Evolutionary conservation across 768 basidiomycete genomes (phyloP), one percentile per base, ranked within the genome.

Genomic region (Porpolomopsis calyptriformis): DNA sequence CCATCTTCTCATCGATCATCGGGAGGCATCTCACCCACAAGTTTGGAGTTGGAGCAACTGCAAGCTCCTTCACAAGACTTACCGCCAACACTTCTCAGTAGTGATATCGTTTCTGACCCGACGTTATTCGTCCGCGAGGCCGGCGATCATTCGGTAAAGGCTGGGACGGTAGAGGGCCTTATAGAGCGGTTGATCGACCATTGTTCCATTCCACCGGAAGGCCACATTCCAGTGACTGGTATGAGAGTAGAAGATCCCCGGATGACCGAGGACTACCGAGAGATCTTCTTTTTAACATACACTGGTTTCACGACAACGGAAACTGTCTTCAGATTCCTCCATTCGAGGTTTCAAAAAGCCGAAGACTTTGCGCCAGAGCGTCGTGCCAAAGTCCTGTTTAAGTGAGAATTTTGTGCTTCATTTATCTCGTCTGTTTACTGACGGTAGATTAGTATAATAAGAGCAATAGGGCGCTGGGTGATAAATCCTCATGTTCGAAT

Each of bases 121-220:
- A 49, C 52, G 19, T 38, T 51, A 6, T 57, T 64, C 27, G 55
- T 67, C 33, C 51, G 65, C 43, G 36, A 60, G 12, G 52, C 49
- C 6, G 43, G 45, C 2, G 46, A 52, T 40, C 68, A 65, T 5
- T 46, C 53, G 3, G 65, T 74, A 3, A 52, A 52, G 14, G 61
- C 67, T 8, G 72, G 67, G 4, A 73, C 68, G 10, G 46, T 74
- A 43, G 65, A 69, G 49, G 72, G 69, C 9, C 49, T 72, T 20
- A 57, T 72, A 3, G 64, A 72, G 12, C 60, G 63, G 20, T 49
- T 72, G 39, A 65, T 69, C 40, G 55, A 53, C 19, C 56, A 61
- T 43, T 64, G 62, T 48, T 10, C 22, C 4, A 63, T 64, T 66
- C 39, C 59, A 62, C 57, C 12, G 16, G 39, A n/a, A n/a, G n/a